phyloP scores from a whole-genome alignment of 2,329 filamentous ascomycete species.

The Calonectria multiphialidica region DNA sequence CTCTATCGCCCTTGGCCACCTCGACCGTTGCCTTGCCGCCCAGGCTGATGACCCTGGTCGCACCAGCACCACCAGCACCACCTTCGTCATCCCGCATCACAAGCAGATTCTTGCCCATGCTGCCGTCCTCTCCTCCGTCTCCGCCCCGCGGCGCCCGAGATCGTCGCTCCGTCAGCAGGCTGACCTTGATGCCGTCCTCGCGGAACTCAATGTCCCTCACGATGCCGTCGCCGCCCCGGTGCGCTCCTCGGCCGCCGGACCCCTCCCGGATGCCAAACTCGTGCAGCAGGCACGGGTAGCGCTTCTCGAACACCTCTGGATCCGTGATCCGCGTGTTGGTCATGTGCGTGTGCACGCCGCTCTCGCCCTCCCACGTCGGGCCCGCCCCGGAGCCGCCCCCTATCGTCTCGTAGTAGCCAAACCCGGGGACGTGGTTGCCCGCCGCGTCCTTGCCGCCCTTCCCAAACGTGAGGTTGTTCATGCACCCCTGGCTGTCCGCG shows the following conservation, averaged over 20 bases:
- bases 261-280: slow-evolving; percentile 75
- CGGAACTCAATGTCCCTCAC: slow-evolving; percentile 81
- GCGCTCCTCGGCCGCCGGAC: slow-evolving; percentile 69
- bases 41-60: slow-evolving; percentile 45
- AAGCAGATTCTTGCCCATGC: slow-evolving; percentile 77
- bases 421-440: slow-evolving; percentile 64
- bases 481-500: slow-evolving; percentile 82
- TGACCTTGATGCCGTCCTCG: slow-evolving; percentile 28
- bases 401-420: slow-evolving; percentile 91
- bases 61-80: too few species aligned
- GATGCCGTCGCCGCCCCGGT: slow-evolving; percentile 80
- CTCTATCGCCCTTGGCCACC: slow-evolving; percentile 30
- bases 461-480: slow-evolving; percentile 86
- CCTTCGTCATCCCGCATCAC: slow-evolving; percentile 52
- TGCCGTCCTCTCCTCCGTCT: slow-evolving; percentile 74
- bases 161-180: slow-evolving; percentile 28
- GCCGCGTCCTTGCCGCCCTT: slow-evolving; percentile 79
- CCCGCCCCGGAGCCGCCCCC: slow-evolving; percentile 83
- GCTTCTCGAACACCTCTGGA: slow-evolving; percentile 81
- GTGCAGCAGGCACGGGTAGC: slow-evolving; percentile 76
- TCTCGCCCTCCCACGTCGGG: slow-evolving; percentile 78
- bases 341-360: slow-evolving; percentile 86
- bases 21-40: slow-evolving; percentile 34
- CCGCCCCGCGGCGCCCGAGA: slow-evolving; percentile 75
- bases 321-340: slow-evolving; percentile 90